Conservation (phyloP, 306 rosid genomes). For the Citrullus amarus region DNA sequence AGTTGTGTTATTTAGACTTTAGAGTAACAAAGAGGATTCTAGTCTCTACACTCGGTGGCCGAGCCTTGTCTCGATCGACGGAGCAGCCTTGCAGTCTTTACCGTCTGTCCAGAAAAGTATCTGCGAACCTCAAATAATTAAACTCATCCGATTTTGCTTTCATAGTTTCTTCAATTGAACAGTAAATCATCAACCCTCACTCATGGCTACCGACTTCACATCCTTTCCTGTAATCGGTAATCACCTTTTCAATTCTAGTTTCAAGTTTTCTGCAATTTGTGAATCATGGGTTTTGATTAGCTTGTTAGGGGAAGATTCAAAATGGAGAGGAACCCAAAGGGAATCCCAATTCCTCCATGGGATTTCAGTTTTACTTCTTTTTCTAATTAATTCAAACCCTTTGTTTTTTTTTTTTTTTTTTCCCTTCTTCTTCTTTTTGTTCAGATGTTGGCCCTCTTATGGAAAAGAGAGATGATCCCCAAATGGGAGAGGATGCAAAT, state of each 20-base stretch:
- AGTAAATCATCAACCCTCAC: neutral
- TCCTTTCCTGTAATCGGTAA: constrained; percentile 73
- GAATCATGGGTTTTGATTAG: neutral
- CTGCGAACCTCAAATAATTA: neutral
- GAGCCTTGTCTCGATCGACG: too few relatives aligned
- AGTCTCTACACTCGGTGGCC: too few relatives aligned
- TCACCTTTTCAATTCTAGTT: neutral
- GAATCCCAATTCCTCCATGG: neutral
- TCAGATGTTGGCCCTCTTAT: constrained; percentile 59
- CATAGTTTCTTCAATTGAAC: neutral
- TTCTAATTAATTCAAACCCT: neutral
- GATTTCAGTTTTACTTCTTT: neutral
- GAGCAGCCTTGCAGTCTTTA: neutral
- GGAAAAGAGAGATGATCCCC: constrained; percentile 53
- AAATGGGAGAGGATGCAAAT: constrained; percentile 50
- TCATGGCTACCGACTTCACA: constrained; percentile 63
- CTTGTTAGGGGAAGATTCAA: neutral
- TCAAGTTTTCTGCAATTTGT: neutral
- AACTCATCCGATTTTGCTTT: neutral
- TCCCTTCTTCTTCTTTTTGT: neutral
- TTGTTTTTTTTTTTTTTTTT: too few relatives aligned
- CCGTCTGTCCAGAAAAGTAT: neutral
- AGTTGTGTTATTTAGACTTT: too few relatives aligned
- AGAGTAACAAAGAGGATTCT: too few relatives aligned
- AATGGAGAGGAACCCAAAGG: neutral